phyloP scores from a whole-genome alignment of 768 basidiomycete genomes.

The Leccinum aurantiacum region DNA sequence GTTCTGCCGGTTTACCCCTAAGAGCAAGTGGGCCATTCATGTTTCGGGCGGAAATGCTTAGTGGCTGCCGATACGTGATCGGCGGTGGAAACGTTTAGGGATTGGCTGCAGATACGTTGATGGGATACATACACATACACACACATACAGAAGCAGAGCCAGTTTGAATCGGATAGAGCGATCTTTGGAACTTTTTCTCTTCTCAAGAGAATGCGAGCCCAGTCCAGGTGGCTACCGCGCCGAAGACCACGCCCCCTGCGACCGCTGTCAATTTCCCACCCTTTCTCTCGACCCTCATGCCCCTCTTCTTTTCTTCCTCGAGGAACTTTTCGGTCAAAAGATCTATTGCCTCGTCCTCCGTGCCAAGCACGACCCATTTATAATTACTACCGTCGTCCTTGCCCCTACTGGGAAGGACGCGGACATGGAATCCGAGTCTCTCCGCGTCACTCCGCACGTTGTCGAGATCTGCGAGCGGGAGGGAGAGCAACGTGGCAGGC shows the following conservation, averaged over 20 bases:
- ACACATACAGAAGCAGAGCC: not conserved
- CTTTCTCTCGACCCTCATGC: conserved; percentile 14
- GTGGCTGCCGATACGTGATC: conserved; percentile 5
- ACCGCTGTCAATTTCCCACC: conserved; percentile 41
- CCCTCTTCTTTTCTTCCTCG: conserved; percentile 32
- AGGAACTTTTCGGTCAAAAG: conserved; percentile 26
- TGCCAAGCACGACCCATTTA: conserved; percentile 54
- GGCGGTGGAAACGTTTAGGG: not conserved
- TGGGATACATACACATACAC: conserved; percentile 1
- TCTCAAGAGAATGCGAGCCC: conserved; percentile 53
- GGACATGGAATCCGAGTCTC: conserved; percentile 44
- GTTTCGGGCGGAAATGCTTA: conserved; percentile 1
- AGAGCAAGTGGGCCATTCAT: not conserved
- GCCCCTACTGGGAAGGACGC: conserved; percentile 35
- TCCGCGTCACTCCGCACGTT: conserved; percentile 41
- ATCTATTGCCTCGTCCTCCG: conserved; percentile 47
- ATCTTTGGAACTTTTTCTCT: not conserved
- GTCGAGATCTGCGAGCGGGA: conserved; percentile 46
- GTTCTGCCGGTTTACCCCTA: not conserved
- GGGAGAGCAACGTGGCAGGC: conserved; percentile 48
- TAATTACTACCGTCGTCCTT: conserved; percentile 21
- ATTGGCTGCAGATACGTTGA: not conserved
- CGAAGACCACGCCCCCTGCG: conserved; percentile 59
- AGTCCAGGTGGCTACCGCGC: conserved; percentile 59
- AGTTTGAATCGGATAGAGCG: not conserved